A percentile compares a stretch with the other conserved stretches of the same genome.
phyloP scores from a whole-genome alignment of 139 green algal species.

The Gonium pectorale region DNA sequence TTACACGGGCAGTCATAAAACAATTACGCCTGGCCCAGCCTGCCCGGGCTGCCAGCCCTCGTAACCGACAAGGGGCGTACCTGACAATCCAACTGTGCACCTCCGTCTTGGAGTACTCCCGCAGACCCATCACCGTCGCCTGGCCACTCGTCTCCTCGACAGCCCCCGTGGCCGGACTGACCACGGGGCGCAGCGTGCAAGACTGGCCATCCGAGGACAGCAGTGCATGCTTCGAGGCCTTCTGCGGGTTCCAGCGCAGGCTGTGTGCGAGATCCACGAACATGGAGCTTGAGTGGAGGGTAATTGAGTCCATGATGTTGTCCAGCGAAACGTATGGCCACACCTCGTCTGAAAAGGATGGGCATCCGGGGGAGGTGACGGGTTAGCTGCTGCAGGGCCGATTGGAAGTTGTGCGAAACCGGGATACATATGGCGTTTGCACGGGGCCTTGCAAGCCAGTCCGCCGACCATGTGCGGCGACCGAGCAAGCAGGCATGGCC shows the following conservation, averaged over 20 bases:
- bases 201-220: conserved; percentile 50
- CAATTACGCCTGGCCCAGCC: no score
- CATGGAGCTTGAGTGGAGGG: conserved; percentile 72
- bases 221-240: conserved; percentile 46
- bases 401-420: no score
- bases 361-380: no score
- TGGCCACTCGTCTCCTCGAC: conserved; percentile 61
- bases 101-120: conserved; percentile 68
- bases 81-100: conserved; percentile 70
- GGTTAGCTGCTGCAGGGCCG: no score
- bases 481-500: no score
- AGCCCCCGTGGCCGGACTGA: conserved; percentile 13
- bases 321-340: conserved; percentile 77
- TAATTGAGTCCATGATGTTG: conserved; percentile 82
- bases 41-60: no score
- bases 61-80: no score
- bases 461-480: no score
- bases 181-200: conserved; percentile 38
- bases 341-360: conserved; percentile 65
- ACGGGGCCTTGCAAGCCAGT: no score
- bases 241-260: conserved; percentile 66
- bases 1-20: no score
- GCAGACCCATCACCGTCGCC: conserved; percentile 67
- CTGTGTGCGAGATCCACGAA: conserved; percentile 70
- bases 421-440: no score